Evolutionary conservation across 2,329 filamentous ascomycete species (phyloP), one percentile per base, ranked within the genome.

Genomic region (Fonsecaea multimorphosa): DNA sequence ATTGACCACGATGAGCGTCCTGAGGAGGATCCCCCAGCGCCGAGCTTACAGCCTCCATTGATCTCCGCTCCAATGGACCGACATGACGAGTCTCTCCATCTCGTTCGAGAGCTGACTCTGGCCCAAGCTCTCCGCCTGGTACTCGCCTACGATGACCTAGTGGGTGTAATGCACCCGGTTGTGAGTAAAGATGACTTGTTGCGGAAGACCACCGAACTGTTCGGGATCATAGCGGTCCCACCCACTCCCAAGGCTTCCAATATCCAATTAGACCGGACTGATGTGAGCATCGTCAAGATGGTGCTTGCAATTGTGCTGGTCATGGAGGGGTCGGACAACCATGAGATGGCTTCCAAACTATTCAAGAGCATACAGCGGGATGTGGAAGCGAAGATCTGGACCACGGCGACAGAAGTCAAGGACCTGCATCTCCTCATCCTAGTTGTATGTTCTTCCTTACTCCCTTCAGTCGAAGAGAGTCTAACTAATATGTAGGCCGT

Each of bases 301-400:
- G 51, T 53, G 51, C 51, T 53, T 27, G 51, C 51, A 16, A 53
- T 29, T 31, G 51, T 53, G 24, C 22, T 53, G 51, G 51, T 53
- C 51, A 53, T 53, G 51, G 51, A 53, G 29, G 24, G 22, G 27
- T 8, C n/a, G 11, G 19, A 53, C 4, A 53, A 31, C 27, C 51
- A 53, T 53, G 51, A 31, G 51, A 27, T 53, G 22, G 51, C 51
- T 27, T 53, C 51, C 51, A 53, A 53, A 53, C 51, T 53, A 3
- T 53, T 53, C 51, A 53, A 53, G 27, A 53, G 51, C 51, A 27
- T 53, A 9, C 51, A 53, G 22, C 51, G 51, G 27, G 51, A 53
- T 53, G 51, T 53, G 27, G 51, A 53, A 53, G 51, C 22, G 22
- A 53, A 53, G 27, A 53, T 53, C 51, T 53, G 51, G 51, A 29